These are phyloP conservation scores for Cystobasidium slooffiae DNA, from an alignment of 1,284 basidiomycete species.

Conservation along the genomic window DNA sequence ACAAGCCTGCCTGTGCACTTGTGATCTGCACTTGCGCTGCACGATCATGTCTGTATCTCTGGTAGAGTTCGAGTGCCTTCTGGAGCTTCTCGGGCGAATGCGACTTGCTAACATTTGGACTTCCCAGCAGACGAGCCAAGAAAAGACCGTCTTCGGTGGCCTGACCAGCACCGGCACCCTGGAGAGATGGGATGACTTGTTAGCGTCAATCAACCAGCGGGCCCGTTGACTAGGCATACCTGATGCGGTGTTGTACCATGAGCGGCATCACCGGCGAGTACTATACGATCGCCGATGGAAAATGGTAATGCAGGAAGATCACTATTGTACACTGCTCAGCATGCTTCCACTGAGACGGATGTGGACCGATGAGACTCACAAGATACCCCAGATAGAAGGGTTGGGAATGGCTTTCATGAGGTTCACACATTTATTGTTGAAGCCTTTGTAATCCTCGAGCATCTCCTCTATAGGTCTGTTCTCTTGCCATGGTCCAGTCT, in stretches of 20 bases:
- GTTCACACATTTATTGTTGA: constrained; percentile 48
- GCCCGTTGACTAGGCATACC: background rate
- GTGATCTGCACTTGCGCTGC: constrained; percentile 51
- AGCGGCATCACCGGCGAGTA: constrained; percentile 54
- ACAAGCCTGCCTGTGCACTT: constrained; percentile 48
- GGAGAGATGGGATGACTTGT: constrained; percentile 50
- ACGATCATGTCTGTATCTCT: constrained; percentile 51
- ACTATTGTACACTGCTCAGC: constrained; percentile 48
- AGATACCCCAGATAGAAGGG: constrained; percentile 46
- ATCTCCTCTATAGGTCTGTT: constrained; percentile 51
- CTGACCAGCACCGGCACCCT: constrained; percentile 55
- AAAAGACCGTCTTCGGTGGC: constrained; percentile 56
- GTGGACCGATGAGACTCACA: constrained; percentile 47
- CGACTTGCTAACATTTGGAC: constrained; percentile 47
- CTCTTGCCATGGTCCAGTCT: constrained; percentile 52
- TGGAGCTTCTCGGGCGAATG: constrained; percentile 31
- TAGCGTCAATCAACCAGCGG: constrained; percentile 18
- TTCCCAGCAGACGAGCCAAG: constrained; percentile 50
- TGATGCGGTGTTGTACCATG: constrained; percentile 29
- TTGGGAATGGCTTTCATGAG: constrained; percentile 50
- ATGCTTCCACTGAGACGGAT: constrained; percentile 21
- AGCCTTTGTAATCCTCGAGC: constrained; percentile 52
- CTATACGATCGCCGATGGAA: constrained; percentile 50
- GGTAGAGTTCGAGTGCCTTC: constrained; percentile 49
- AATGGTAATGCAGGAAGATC: constrained; percentile 48